Base-by-base conservation (phyloP, 148 eudicot genomes). In the Cornus controversa region DNA sequence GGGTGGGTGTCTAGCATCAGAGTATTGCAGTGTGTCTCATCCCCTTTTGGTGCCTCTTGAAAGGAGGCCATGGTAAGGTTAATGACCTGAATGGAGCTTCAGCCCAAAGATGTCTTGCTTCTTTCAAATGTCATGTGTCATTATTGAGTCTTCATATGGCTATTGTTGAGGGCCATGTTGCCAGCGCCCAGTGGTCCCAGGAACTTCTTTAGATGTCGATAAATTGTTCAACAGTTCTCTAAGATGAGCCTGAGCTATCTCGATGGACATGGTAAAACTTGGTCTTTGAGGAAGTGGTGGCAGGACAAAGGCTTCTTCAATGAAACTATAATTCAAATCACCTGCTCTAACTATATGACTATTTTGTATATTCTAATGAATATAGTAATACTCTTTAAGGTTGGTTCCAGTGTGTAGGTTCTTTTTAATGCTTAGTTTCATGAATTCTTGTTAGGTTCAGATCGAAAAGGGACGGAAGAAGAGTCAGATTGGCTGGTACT, bases 401-500 rank as follows among this genome's bases (percentile, higher is more conserved):
- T 36, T 73, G 50, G 65, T 5, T 11, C 66, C 65, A 25, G 9
- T 63, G 58, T 6, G 40, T 8, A 8, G 66, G 66, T 23, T 40
- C n/a, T 18, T 42, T 37, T 31, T 50, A 57, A 31, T 67, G 28
- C 62, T 69, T 68, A 28, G 14, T 69, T 28, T 58, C 42, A 20
- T 69, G 15, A 79, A 66, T 18, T 26, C 10, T 11, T 75, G 42
- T 74, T 74, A 94, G 93, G 91, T 77, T 81, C 84, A 60, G 86
- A 79, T 72, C 79, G 81, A 28, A 79, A 81, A 76, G 82, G 23
- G 27, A 77, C 75, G 2, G 93, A 77, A 62, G 90, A 70, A 27
- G 94, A 91, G 54, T 85, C 88, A 26, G 88, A 88, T 69, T 79
- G 75, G 69, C 62, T 77, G 75, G 91, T 96, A 67, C 89, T 83